A percentile compares a stretch with the other conserved stretches of the same genome.
phyloP scores from a whole-genome alignment of 176 grass and related monocot species.

The Aegilops tauschii region DNA sequence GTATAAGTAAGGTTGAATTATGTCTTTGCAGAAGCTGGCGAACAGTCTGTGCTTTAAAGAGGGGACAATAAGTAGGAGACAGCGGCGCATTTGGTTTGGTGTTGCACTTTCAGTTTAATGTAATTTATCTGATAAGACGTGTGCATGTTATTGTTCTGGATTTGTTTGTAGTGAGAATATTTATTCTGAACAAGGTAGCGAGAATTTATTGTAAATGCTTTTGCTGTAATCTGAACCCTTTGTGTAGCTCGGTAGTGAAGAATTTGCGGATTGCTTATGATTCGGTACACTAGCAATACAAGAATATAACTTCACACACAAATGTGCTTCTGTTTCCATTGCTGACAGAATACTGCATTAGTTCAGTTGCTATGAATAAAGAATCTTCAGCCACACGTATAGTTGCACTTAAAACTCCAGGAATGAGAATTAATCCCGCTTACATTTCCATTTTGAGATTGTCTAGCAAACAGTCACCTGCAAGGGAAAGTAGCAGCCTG shows the following conservation, averaged over 20 bases:
- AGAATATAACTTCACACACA: slow-evolving; percentile 13
- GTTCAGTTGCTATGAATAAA: slow-evolving; percentile 46
- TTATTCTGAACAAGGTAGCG: background rate
- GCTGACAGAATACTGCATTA: slow-evolving; percentile 39
- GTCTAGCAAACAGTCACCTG: slow-evolving; percentile 51
- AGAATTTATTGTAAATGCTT: background rate
- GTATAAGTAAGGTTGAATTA: slow-evolving; percentile 40
- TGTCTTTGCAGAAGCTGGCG: slow-evolving; percentile 72
- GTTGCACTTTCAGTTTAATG: slow-evolving; percentile 11
- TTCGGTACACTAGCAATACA: slow-evolving; percentile 14
- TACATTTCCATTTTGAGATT: slow-evolving; percentile 73
- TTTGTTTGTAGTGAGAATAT: slow-evolving; percentile 14
- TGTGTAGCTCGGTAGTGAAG: slow-evolving; percentile 21
- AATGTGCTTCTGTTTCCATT: slow-evolving; percentile 39
- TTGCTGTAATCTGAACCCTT: slow-evolving; percentile 24
- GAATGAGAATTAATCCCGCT: slow-evolving; percentile 23
- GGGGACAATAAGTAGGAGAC: background rate
- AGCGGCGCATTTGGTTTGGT: background rate
- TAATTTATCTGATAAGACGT: slow-evolving; percentile 1
- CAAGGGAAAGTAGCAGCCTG: slow-evolving; percentile 8
- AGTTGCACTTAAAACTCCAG: slow-evolving; percentile 25
- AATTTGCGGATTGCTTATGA: background rate
- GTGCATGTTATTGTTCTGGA: slow-evolving; percentile 24
- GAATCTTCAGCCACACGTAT: slow-evolving; percentile 39
- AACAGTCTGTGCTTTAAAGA: slow-evolving; percentile 71